Conservation (phyloP, 2,329 filamentous ascomycete species). For the Epichloe brachyelytri region DNA sequence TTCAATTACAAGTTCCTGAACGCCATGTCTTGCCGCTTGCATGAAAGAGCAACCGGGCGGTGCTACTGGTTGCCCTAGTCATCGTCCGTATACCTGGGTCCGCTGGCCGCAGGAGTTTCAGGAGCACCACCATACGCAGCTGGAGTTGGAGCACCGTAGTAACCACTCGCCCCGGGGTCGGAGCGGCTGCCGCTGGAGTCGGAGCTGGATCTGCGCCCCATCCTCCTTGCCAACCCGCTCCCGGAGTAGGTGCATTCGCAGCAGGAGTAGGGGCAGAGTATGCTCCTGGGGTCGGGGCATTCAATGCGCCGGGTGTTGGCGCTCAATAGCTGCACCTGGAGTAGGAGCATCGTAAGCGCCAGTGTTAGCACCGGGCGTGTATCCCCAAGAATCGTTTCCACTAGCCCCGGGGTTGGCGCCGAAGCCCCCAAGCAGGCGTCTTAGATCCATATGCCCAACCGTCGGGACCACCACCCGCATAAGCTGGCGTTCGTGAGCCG, state of each 20-base stretch:
- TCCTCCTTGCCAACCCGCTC: slow-evolving; percentile 45
- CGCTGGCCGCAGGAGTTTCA: slow-evolving; percentile 49
- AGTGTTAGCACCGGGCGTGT: slow-evolving; percentile 37
- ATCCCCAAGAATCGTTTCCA: slow-evolving; percentile 47
- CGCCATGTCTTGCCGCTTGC: too few relatives aligned
- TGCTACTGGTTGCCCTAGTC: slow-evolving; percentile 17
- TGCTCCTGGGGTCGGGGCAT: slow-evolving; percentile 60
- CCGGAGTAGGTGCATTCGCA: slow-evolving; percentile 56
- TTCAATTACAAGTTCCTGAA: too few relatives aligned
- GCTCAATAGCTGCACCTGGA: slow-evolving; percentile 44
- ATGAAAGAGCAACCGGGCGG: too few relatives aligned
- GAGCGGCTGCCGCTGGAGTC: slow-evolving; percentile 52
- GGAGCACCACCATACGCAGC: slow-evolving; percentile 43
- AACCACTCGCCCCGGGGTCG: slow-evolving; percentile 56
- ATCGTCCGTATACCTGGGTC: slow-evolving; percentile 41
- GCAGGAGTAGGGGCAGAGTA: slow-evolving; percentile 52
- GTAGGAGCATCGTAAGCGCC: slow-evolving; percentile 57
- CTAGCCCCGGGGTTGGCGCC: slow-evolving; percentile 46
- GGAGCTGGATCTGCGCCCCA: slow-evolving; percentile 52
- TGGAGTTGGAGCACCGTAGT: slow-evolving; percentile 51
- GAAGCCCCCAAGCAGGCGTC: slow-evolving; percentile 60
- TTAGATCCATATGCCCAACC: slow-evolving; percentile 58
- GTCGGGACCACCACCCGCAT: slow-evolving; percentile 34
- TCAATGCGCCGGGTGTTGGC: slow-evolving; percentile 48
- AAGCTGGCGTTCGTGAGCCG: slow-evolving; percentile 58